A percentile compares a stretch with the other conserved stretches of the same genome.
Evolutionary conservation across 2,329 filamentous ascomycete species (phyloP).

Genomic region (Trichoderma breve): DNA sequence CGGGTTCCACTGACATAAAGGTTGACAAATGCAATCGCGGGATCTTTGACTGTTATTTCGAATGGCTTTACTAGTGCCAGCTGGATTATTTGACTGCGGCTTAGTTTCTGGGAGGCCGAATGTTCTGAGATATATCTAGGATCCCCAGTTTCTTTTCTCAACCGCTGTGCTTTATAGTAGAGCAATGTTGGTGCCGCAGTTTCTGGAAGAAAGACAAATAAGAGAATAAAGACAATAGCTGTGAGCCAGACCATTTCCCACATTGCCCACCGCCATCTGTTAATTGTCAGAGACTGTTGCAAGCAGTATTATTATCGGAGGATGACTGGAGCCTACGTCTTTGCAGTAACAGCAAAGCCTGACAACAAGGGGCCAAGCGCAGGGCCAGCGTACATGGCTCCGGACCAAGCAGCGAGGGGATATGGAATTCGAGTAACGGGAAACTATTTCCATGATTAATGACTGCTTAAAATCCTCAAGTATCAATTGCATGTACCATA

Average conservation of each 20-base stretch:
- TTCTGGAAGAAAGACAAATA: not conserved
- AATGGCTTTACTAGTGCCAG: not conserved
- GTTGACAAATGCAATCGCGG: not conserved
- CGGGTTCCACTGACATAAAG: not conserved
- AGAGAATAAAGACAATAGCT: constrained; percentile 57
- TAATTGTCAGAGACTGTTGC: constrained; percentile 31
- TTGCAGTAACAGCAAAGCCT: constrained; percentile 51
- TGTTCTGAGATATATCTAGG: not conserved
- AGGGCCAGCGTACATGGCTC: not conserved
- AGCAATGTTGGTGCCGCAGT: not conserved
- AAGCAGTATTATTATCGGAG: not conserved
- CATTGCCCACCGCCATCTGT: constrained; percentile 60
- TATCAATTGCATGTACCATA: not conserved
- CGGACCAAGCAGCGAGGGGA: not conserved
- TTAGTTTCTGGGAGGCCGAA: not conserved
- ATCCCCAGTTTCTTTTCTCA: not conserved
- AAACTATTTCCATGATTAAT: not conserved
- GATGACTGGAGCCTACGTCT: not conserved
- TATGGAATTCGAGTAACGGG: not conserved
- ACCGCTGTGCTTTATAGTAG: not conserved
- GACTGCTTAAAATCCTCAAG: rapidly evolving
- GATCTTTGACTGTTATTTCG: not conserved
- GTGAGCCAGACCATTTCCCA: constrained; percentile 62
- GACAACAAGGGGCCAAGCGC: constrained; percentile 59
- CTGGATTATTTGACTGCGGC: not conserved